A percentile compares a stretch with the other conserved stretches of the same genome.
phyloP scores from a whole-genome alignment of 2,329 filamentous ascomycete genomes.

The Neocatenulostroma microsporum region DNA sequence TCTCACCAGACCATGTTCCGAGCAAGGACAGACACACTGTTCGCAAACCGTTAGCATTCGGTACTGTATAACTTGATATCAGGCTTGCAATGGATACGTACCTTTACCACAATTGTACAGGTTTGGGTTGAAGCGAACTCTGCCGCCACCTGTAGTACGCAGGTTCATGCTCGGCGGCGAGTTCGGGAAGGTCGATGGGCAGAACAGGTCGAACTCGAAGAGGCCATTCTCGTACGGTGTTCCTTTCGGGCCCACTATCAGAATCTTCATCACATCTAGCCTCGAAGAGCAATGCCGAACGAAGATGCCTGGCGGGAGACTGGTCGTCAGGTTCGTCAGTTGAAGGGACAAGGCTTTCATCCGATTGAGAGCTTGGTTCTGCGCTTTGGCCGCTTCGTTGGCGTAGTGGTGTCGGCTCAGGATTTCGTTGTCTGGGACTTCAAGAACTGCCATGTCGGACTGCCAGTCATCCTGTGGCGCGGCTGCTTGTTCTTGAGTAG shows the following conservation, averaged over 20 bases:
- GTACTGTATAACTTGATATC: too few relatives aligned
- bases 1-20: conserved; percentile 53
- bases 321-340: conserved; percentile 43
- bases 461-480: conserved; percentile 20
- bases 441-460: conserved; percentile 29
- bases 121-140: conserved; percentile 50
- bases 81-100: too few relatives aligned
- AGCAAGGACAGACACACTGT: conserved; percentile 52
- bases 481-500: too few relatives aligned
- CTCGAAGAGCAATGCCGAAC: conserved; percentile 51
- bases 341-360: conserved; percentile 48
- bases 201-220: conserved; percentile 52
- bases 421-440: conserved; percentile 33
- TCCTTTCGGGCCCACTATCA: conserved; percentile 50
- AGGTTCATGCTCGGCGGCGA: conserved; percentile 46
- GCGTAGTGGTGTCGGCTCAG: conserved; percentile 22
- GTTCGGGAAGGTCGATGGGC: conserved; percentile 41
- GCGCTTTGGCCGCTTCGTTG: conserved; percentile 10
- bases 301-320: conserved; percentile 48
- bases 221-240: conserved; percentile 55
- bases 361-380: conserved; percentile 28
- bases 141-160: conserved; percentile 45
- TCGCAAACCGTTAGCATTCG: too few relatives aligned
- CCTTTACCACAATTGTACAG: too few relatives aligned
- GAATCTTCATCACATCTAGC: conserved; percentile 49